A percentile compares a stretch with the other conserved stretches of the same genome.
These are phyloP conservation scores for Gaultheria prostrata DNA, from an alignment of 148 eudicot species.

Conservation along the genomic window DNA sequence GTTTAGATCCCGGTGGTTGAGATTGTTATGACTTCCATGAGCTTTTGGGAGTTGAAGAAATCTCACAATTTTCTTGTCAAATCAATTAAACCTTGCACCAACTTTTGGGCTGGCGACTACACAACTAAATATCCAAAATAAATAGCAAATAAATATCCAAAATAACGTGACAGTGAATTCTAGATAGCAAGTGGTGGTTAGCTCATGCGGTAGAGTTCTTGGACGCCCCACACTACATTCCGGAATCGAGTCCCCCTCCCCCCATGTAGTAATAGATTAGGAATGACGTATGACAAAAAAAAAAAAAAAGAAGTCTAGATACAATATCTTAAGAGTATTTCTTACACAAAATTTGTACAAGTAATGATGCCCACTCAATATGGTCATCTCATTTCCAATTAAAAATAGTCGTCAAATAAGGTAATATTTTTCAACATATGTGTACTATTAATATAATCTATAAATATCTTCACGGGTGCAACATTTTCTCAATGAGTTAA, in stretches of 20 bases:
- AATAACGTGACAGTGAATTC: too few species aligned
- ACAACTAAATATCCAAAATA: too few species aligned
- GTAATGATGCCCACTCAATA: neutral
- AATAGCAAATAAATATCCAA: neutral
- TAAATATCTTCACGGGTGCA: neutral
- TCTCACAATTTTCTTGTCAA: neutral
- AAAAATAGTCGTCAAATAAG: neutral
- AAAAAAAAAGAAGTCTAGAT: too few species aligned
- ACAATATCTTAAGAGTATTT: neutral
- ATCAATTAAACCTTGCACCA: neutral
- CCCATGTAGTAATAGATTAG: too few species aligned
- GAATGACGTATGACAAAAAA: too few species aligned
- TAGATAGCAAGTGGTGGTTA: too few species aligned
- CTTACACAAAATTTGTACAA: neutral
- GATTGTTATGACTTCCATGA: slow-evolving; percentile 2
- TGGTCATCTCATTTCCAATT: neutral
- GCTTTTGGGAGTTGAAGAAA: slow-evolving; percentile 1
- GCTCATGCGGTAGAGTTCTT: too few species aligned
- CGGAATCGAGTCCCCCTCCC: too few species aligned
- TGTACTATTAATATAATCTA: too few species aligned
- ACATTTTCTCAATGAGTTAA: neutral
- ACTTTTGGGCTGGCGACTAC: neutral
- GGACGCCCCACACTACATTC: too few species aligned
- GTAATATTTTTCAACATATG: neutral
- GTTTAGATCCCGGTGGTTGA: slow-evolving; percentile 9